Conservation (phyloP, 495 filamentous ascomycete genomes). For the Aspergillus ostianus region DNA sequence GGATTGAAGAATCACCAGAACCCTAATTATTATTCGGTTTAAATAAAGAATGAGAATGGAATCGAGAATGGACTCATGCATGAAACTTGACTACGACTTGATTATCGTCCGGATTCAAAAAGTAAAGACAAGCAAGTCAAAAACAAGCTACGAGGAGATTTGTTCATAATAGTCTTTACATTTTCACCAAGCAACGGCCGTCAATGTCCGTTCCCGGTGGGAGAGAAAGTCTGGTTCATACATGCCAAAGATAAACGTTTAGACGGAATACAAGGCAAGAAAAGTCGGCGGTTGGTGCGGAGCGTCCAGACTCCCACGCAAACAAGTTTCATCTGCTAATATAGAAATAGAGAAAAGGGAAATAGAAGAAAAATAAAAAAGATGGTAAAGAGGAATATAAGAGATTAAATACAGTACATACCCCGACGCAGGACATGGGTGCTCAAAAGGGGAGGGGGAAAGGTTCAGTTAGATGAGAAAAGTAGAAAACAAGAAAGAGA, state of each 20-base stretch:
- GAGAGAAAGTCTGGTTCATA: no score
- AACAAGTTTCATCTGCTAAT: conserved; percentile 13
- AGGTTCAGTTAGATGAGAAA: conserved; percentile 4
- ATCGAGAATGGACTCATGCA: no score
- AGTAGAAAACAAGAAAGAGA: conserved; percentile 7
- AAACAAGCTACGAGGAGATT: no score
- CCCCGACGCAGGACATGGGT: conserved; percentile 1
- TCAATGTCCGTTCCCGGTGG: no score
- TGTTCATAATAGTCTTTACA: no score
- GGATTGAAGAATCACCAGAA: no score
- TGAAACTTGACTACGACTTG: no score
- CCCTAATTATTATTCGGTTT: no score
- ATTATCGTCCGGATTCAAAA: no score
- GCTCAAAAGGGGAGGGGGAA: background rate
- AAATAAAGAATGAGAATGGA: no score
- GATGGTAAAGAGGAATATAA: background rate
- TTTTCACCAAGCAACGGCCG: no score
- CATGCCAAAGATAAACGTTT: conserved; percentile 4
- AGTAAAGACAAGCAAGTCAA: no score
- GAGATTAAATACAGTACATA: conserved; percentile 26
- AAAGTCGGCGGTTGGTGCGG: background rate
- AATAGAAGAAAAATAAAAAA: background rate
- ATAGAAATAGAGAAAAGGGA: conserved; percentile 2
- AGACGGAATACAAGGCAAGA: background rate
- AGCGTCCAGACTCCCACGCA: conserved; percentile 9